Evolutionary conservation across 2,329 filamentous ascomycete species (phyloP).

Genomic region (Colletotrichum cordylinicola): DNA sequence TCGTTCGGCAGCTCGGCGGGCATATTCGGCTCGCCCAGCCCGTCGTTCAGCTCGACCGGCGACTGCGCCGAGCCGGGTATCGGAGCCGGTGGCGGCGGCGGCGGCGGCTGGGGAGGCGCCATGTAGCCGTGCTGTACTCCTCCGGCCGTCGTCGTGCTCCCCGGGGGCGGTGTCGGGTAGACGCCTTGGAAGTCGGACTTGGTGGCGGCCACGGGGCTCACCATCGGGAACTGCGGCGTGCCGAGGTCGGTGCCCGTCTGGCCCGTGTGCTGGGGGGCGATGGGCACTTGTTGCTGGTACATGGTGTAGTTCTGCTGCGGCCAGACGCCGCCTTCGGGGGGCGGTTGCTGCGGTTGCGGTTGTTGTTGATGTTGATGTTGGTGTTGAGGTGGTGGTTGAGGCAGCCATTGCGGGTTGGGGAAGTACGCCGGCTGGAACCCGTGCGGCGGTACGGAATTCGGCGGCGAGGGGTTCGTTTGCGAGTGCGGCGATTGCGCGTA

Average conservation of each 20-base stretch:
- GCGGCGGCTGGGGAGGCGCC: not conserved
- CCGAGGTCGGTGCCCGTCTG: conserved; percentile 12
- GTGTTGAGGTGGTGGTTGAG: not conserved
- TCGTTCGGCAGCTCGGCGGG: conserved; percentile 21
- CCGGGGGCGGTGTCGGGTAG: conserved; percentile 4
- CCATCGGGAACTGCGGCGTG: conserved; percentile 23
- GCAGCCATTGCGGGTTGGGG: conserved; percentile 13
- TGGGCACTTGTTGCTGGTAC: conserved; percentile 25
- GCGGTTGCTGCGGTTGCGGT: not conserved
- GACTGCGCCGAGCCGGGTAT: not conserved
- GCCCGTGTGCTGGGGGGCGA: conserved; percentile 23
- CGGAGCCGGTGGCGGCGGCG: not conserved
- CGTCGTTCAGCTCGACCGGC: conserved; percentile 19
- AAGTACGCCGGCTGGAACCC: conserved; percentile 17
- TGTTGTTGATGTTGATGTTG: not conserved
- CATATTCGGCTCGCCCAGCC: conserved; percentile 10
- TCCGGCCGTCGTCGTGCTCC: not conserved
- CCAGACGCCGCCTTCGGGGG: conserved; percentile 18
- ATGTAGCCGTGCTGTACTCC: not conserved
- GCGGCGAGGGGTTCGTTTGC: conserved; percentile 13
- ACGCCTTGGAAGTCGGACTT: conserved; percentile 17
- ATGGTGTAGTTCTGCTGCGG: conserved; percentile 23
- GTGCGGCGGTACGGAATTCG: conserved; percentile 14
- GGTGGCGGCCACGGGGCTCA: conserved; percentile 10
- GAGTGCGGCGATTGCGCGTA: conserved; percentile 20